Conservation (phyloP, 2,329 filamentous ascomycete species). For the Beauveria pseudobassiana region DNA sequence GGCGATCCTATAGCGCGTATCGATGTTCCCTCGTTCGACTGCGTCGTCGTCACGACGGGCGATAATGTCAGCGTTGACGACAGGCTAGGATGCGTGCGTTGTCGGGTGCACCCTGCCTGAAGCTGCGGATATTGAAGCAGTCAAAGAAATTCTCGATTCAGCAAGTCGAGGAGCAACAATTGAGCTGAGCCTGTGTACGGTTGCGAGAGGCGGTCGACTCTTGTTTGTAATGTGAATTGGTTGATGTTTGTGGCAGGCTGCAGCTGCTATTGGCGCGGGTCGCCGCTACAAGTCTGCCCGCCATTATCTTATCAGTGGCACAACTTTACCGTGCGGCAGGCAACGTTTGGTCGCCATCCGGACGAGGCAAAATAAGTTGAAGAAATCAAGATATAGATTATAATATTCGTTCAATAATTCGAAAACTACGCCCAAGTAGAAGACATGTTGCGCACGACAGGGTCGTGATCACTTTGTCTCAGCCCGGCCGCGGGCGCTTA, state of each 20-base stretch:
- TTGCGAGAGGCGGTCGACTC: neutral
- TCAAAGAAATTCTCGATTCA: too few relatives aligned
- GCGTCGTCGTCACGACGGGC: conserved; percentile 35
- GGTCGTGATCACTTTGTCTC: too few relatives aligned
- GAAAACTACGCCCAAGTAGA: too few relatives aligned
- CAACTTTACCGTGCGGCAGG: neutral
- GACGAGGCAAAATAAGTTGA: too few relatives aligned
- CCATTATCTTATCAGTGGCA: conserved; percentile 2
- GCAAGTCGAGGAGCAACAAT: neutral
- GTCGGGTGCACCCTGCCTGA: neutral
- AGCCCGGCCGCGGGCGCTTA: too few relatives aligned
- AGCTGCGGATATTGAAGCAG: too few relatives aligned
- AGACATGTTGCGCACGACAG: too few relatives aligned
- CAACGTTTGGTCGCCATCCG: neutral
- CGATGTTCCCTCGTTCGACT: conserved; percentile 23
- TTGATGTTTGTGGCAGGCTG: neutral
- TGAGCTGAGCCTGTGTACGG: too few relatives aligned
- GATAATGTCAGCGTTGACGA: conserved; percentile 37
- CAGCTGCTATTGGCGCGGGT: neutral
- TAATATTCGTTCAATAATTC: too few relatives aligned
- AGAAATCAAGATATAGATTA: too few relatives aligned
- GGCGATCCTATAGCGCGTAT: conserved; percentile 33
- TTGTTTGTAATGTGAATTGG: neutral
- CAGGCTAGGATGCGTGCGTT: neutral
- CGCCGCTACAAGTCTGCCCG: neutral